Percentiles rank a stretch among this genome's conserved stretches.
These are phyloP conservation scores for Staphylotrichum longicolle DNA, from an alignment of 495 filamentous ascomycete species.

Conservation along the genomic window DNA sequence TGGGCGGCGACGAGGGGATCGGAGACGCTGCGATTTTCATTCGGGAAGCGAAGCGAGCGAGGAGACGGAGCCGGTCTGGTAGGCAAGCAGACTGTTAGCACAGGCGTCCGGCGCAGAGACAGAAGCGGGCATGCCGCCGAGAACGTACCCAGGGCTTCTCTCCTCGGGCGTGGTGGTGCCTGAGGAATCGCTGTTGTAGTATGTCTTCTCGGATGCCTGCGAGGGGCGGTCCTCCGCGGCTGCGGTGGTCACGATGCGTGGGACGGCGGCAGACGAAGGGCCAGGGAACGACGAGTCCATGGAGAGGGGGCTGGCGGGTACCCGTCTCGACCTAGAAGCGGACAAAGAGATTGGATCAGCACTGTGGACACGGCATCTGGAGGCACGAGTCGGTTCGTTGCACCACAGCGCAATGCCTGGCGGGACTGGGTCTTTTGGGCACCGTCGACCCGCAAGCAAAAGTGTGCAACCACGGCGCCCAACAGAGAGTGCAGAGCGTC, in stretches of 20 bases:
- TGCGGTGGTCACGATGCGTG: slow-evolving; percentile 39
- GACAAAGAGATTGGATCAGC: slow-evolving; percentile 34
- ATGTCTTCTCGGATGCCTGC: slow-evolving; percentile 32
- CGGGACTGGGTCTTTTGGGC: background rate
- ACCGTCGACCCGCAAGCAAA: background rate
- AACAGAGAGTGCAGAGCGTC: background rate
- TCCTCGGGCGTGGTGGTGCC: slow-evolving; percentile 34
- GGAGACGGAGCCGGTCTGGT: slow-evolving; percentile 35
- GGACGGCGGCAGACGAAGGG: slow-evolving; percentile 37
- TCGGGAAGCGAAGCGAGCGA: slow-evolving; percentile 37
- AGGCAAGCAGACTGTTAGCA: background rate
- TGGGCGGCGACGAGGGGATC: slow-evolving; percentile 37
- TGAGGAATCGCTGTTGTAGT: slow-evolving; percentile 40
- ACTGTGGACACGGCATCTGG: slow-evolving; percentile 38
- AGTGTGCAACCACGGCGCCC: background rate
- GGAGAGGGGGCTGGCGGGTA: slow-evolving; percentile 43
- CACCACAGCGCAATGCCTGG: slow-evolving; percentile 32
- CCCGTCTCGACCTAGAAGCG: slow-evolving; percentile 38
- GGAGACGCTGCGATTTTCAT: slow-evolving; percentile 44
- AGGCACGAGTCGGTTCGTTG: slow-evolving; percentile 25
- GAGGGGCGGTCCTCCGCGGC: slow-evolving; percentile 30
- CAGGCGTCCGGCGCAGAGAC: background rate
- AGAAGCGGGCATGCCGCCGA: slow-evolving; percentile 12
- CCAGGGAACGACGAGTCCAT: slow-evolving; percentile 40
- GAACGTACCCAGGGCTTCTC: slow-evolving; percentile 37